Percentiles rank a stretch among this genome's conserved stretches.
Evolutionary conservation across 495 filamentous ascomycete genomes (phyloP).

Genomic region (Immersiella caudata): DNA sequence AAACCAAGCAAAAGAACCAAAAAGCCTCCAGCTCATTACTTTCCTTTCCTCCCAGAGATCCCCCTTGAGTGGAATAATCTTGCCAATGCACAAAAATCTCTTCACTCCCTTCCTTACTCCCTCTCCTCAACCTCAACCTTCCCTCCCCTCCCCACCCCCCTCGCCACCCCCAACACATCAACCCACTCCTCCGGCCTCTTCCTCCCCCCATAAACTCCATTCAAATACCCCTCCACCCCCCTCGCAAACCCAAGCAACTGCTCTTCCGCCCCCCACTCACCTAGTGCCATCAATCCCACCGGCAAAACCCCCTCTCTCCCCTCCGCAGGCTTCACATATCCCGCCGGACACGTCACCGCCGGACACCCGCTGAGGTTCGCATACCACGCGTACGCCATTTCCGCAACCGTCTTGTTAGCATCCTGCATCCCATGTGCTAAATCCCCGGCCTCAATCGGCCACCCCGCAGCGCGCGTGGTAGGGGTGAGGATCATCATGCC

Average conservation of each 20-base stretch:
- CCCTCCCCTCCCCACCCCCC: slow-evolving; percentile 16
- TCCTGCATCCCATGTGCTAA: slow-evolving; percentile 71
- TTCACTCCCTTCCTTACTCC: background rate
- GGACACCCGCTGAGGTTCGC: slow-evolving; percentile 85
- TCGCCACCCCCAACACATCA: slow-evolving; percentile 44
- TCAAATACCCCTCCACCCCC: slow-evolving; percentile 61
- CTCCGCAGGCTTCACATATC: slow-evolving; percentile 61
- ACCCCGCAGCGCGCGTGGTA: slow-evolving; percentile 76
- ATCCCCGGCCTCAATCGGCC: slow-evolving; percentile 56
- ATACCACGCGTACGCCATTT: slow-evolving; percentile 87
- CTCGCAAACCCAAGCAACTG: slow-evolving; percentile 73
- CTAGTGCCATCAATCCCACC: slow-evolving; percentile 87
- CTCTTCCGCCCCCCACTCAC: slow-evolving; percentile 87
- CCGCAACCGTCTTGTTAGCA: slow-evolving; percentile 69
- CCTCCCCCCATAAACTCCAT: slow-evolving; percentile 42
- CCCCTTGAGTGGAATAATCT: too few relatives aligned
- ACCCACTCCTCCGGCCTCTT: slow-evolving; percentile 45
- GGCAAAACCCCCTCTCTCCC: slow-evolving; percentile 55
- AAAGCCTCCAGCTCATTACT: too few relatives aligned
- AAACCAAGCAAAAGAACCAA: too few relatives aligned
- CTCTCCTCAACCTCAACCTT: background rate
- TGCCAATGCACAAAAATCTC: too few relatives aligned
- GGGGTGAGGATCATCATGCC: slow-evolving; percentile 80
- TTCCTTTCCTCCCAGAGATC: too few relatives aligned
- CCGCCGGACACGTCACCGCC: slow-evolving; percentile 75